These are phyloP conservation scores for Sonneratia caseolaris DNA, from an alignment of 345 rosid genomes.

Conservation along the genomic window DNA sequence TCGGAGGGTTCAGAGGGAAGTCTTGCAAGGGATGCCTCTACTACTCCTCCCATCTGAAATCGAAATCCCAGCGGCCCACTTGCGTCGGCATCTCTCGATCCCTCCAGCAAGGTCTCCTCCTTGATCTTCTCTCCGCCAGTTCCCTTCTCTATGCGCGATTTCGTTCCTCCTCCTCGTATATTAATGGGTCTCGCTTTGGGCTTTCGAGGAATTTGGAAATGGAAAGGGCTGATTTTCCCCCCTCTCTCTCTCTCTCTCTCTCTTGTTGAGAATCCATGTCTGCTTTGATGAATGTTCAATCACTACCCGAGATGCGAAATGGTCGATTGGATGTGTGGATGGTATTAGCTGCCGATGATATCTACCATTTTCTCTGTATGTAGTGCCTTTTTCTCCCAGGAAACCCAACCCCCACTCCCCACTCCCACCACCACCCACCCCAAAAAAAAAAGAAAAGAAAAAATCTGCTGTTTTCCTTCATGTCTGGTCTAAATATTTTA, in stretches of 20 bases:
- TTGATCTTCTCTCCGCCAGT: neutral
- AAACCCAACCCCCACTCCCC: neutral
- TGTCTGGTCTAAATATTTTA: neutral
- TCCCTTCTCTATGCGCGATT: no score
- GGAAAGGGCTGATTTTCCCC: no score
- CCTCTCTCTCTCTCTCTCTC: no score
- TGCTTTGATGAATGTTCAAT: no score
- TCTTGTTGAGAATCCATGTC: no score
- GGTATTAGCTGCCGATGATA: neutral
- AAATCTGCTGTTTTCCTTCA: neutral
- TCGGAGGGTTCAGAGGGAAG: conserved; percentile 18
- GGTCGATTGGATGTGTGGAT: neutral
- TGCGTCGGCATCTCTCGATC: conserved; percentile 36
- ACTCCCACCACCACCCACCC: no score
- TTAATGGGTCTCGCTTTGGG: no score
- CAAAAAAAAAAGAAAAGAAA: neutral
- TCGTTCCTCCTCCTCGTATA: no score
- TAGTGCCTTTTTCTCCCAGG: neutral
- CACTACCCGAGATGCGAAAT: neutral
- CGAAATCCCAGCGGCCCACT: conserved; percentile 29
- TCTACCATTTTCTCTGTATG: neutral
- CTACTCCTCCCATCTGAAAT: conserved; percentile 27
- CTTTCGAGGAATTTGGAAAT: no score
- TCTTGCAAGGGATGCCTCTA: conserved; percentile 43
- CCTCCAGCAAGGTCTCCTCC: conserved; percentile 24